Evolutionary conservation across 2,329 filamentous ascomycete genomes (phyloP), one percentile per base, ranked within the genome.

Genomic region (Trichoderma sp.): DNA sequence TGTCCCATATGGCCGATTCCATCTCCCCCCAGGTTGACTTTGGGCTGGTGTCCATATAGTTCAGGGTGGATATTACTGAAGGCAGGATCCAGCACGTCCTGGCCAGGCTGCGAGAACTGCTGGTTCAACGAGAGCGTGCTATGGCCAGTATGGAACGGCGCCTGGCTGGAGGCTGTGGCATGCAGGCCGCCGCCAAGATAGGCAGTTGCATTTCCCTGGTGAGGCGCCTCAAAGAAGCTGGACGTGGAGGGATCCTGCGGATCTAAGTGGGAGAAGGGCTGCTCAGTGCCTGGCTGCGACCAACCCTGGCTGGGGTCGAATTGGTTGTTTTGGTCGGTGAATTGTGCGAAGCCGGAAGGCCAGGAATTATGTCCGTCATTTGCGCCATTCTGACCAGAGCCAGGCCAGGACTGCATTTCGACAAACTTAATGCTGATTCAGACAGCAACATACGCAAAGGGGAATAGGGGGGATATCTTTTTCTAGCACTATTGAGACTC

Each of bases 381-480:
- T 63, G 77, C 72, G 72, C 79, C 80, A 65, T 76, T 78, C 72
- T 81, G 79, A 73, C 77, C 75, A 68, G 76, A 72, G 68, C 75
- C 76, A 51, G 79, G 72, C 80, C 80, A 82, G 69, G 80, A 79
- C 77, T 82, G 80, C 80, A 82, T 82, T 71, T 75, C 77, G 75
- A 69, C 30, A 56, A 69, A 72, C 70, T 71, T 71, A 67, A 71
- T 73, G 68, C 71, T 74, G 69, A 51, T 59, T 32, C 39, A 70
- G 55, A 39, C 46, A 43, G 61, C 69, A 73, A 69, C 70, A 74
- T 70, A 72, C 71, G 70, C 70, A 70, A 68, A 70, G 66, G 69
- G 34, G 70, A 67, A 64, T 26, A 32, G 30, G 10, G 49, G 32
- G 66, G 68, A 34, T 67, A 49, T 46, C 30, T 59, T 55, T 55